A percentile compares a stretch with the other conserved stretches of the same genome.
Conservation (phyloP, 2,329 filamentous ascomycete genomes). For the Sporothrix mexicana region DNA sequence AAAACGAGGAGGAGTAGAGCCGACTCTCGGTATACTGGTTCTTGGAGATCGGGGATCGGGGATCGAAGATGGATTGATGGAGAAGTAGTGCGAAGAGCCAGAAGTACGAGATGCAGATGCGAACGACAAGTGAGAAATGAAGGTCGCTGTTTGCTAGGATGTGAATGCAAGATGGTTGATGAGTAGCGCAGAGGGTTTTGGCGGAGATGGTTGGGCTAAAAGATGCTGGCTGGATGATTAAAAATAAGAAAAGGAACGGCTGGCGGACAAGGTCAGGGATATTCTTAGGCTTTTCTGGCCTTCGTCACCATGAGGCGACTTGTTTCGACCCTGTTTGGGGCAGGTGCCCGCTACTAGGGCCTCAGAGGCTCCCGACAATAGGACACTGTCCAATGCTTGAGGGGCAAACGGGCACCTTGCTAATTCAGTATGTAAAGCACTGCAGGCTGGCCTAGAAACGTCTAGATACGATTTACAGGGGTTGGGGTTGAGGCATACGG, state of each 20-base stretch:
- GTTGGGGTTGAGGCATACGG: constrained; percentile 5
- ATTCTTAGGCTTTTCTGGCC: constrained; percentile 20
- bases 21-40: neutral
- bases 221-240: constrained; percentile 28
- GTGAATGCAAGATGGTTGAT: constrained; percentile 10
- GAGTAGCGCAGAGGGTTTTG: neutral
- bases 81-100: no score
- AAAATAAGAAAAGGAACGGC: constrained; percentile 25
- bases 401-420: neutral
- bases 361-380: neutral
- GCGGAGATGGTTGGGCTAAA: constrained; percentile 22
- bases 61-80: neutral
- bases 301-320: constrained; percentile 26
- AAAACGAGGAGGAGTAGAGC: neutral
- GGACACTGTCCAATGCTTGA: neutral
- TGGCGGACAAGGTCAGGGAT: neutral
- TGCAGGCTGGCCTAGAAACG: neutral
- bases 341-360: neutral
- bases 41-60: no score
- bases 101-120: neutral
- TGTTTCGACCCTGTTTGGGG: constrained; percentile 30
- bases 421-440: neutral
- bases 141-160: neutral
- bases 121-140: neutral
- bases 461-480: neutral